Conservation (phyloP, 352 stramenopile species). For the Globisporangium perplexum region DNA sequence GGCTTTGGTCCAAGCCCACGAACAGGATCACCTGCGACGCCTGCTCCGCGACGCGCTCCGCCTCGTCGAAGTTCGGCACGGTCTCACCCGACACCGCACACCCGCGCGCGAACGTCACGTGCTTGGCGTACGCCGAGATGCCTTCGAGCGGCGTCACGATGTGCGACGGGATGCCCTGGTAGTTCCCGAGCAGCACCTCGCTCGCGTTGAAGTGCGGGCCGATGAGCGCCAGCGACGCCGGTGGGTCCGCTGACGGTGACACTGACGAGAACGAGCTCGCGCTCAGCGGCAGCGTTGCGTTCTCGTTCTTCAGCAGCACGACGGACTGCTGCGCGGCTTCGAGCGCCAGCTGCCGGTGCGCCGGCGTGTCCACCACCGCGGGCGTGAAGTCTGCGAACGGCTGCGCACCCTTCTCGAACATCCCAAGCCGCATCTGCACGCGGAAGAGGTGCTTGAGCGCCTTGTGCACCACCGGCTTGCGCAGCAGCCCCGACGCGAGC, state of each 20-base stretch:
- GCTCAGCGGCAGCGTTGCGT: slow-evolving; percentile 49
- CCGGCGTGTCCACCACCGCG: slow-evolving; percentile 41
- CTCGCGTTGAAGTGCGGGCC: slow-evolving; percentile 74
- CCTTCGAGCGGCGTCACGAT: slow-evolving; percentile 60
- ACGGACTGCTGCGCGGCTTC: slow-evolving; percentile 71
- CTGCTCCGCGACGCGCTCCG: slow-evolving; percentile 24
- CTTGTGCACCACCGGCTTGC: slow-evolving; percentile 43
- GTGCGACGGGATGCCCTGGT: slow-evolving; percentile 49
- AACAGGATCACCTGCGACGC: slow-evolving; percentile 53
- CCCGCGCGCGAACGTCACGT: slow-evolving; percentile 30
- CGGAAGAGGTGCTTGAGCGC: slow-evolving; percentile 78
- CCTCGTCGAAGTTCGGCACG: slow-evolving; percentile 45
- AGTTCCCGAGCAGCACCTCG: slow-evolving; percentile 64
- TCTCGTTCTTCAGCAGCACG: slow-evolving; percentile 89
- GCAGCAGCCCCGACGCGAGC: slow-evolving; percentile 55
- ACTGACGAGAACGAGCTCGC: slow-evolving; percentile 6
- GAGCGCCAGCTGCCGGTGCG: slow-evolving; percentile 47
- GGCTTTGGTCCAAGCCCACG: slow-evolving; percentile 53
- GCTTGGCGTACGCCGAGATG: slow-evolving; percentile 21
- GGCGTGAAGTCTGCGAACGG: slow-evolving; percentile 53
- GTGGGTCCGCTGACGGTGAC: neutral
- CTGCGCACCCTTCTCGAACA: slow-evolving; percentile 80
- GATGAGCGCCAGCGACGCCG: slow-evolving; percentile 49
- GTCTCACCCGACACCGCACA: slow-evolving; percentile 53
- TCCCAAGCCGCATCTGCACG: slow-evolving; percentile 84